phyloP scores from a whole-genome alignment of 1,284 basidiomycete genomes.

The Leccinum pachyderme region DNA sequence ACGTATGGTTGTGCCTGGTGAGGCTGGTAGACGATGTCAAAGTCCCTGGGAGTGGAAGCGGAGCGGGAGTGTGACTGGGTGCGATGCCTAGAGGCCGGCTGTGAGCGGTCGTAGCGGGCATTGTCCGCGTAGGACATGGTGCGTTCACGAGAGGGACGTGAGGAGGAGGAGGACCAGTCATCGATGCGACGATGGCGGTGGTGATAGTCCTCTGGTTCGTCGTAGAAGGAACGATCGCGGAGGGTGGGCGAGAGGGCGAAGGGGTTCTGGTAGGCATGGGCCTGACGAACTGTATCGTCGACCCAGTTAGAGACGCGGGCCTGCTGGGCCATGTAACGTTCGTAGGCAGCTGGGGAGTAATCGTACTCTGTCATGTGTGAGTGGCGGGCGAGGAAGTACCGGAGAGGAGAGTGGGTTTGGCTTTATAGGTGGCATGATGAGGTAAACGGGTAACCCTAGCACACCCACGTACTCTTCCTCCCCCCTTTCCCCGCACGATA shows the following conservation, averaged over 20 bases:
- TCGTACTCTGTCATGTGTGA: constrained; percentile 53
- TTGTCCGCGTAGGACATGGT: constrained; percentile 27
- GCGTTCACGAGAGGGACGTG: constrained; percentile 25
- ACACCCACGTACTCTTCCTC: background rate
- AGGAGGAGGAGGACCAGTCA: constrained; percentile 23
- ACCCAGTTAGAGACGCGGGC: constrained; percentile 46
- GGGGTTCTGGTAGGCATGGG: constrained; percentile 30
- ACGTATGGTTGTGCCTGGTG: constrained; percentile 18
- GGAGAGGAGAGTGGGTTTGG: background rate
- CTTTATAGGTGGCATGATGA: background rate
- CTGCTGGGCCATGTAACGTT: constrained; percentile 43
- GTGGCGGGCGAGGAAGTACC: constrained; percentile 6
- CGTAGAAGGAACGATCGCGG: constrained; percentile 34
- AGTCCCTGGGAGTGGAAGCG: constrained; percentile 13
- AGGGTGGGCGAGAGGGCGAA: constrained; percentile 29
- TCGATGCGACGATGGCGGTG: constrained; percentile 12
- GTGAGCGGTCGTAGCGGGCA: constrained; percentile 17
- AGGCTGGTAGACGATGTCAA: constrained; percentile 18
- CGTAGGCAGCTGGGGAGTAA: constrained; percentile 51
- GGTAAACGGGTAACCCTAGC: background rate
- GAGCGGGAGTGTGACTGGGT: constrained; percentile 28
- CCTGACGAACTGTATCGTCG: constrained; percentile 23
- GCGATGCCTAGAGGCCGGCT: constrained; percentile 19
- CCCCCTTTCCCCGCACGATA: background rate
- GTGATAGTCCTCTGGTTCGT: constrained; percentile 8